Evolutionary conservation across 345 rosid genomes (phyloP).

Genomic region (Eucalyptus brandiana): DNA sequence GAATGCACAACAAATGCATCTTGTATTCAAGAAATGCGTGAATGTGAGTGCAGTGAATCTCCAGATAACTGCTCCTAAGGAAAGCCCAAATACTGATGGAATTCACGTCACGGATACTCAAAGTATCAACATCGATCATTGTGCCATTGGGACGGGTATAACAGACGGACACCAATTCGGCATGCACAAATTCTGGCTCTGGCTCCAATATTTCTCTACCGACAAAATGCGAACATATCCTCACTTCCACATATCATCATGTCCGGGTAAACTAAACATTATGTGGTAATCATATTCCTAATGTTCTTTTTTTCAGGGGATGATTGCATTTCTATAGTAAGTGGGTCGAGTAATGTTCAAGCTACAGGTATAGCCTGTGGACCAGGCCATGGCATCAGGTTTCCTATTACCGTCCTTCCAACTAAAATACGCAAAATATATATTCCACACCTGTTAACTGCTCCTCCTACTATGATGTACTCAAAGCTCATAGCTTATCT

Average conservation of each 20-base stretch:
- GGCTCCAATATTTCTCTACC: background rate
- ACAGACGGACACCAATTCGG: background rate
- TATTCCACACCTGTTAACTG: background rate
- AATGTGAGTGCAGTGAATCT: constrained; percentile 51
- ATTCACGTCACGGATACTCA: constrained; percentile 61
- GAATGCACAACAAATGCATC: constrained; percentile 86
- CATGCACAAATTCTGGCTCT: background rate
- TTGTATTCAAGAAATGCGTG: constrained; percentile 32
- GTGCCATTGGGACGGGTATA: constrained; percentile 57
- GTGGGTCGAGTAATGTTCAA: constrained; percentile 68
- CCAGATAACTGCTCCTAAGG: constrained; percentile 43
- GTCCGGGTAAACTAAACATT: background rate
- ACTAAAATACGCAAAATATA: background rate
- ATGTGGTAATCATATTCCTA: background rate
- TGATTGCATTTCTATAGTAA: constrained; percentile 87
- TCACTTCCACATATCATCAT: background rate
- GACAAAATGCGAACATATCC: background rate
- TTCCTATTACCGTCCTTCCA: background rate
- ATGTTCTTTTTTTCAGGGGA: constrained; percentile 44
- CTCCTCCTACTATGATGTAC: background rate
- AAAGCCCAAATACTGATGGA: constrained; percentile 95
- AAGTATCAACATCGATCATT: constrained; percentile 39
- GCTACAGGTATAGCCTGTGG: constrained; percentile 73
- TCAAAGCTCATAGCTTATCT: background rate
- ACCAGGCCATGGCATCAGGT: constrained; percentile 98